These are phyloP conservation scores for Crithidia thermophila DNA, from an alignment of 208 protist genomes.

Conservation along the genomic window DNA sequence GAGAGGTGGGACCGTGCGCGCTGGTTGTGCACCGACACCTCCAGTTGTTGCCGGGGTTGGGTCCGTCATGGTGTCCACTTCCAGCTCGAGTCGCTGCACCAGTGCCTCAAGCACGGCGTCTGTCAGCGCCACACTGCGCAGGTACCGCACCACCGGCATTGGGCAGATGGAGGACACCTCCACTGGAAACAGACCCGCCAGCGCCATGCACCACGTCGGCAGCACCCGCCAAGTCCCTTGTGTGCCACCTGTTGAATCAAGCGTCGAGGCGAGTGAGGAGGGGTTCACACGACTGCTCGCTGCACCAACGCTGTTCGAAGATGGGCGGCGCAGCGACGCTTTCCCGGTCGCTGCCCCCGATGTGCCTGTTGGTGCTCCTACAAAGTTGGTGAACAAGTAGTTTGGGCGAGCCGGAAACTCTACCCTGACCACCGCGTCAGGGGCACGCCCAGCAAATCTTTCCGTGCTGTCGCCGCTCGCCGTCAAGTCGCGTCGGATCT, in stretches of 20 bases:
- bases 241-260: too few relatives aligned
- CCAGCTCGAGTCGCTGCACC: constrained; percentile 26
- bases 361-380: background rate
- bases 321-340: too few relatives aligned
- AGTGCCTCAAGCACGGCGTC: constrained; percentile 33
- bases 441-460: background rate
- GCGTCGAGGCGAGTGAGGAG: background rate
- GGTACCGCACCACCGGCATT: constrained; percentile 42
- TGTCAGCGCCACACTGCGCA: constrained; percentile 51
- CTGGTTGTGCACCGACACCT: background rate
- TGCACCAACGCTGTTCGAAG: background rate
- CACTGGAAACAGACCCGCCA: constrained; percentile 47
- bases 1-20: background rate
- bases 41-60: background rate
- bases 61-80: constrained; percentile 15
- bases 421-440: background rate
- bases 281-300: background rate
- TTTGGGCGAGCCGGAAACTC: constrained; percentile 15
- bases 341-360: constrained; percentile 4
- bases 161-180: constrained; percentile 39
- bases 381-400: constrained; percentile 4
- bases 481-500: constrained; percentile 29
- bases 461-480: background rate
- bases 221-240: constrained; percentile 16
- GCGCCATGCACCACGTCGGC: constrained; percentile 56